Evolutionary conservation across 768 basidiomycete genomes (phyloP), one percentile per base, ranked within the genome.

Genomic region (Chalciporus piperatus): DNA sequence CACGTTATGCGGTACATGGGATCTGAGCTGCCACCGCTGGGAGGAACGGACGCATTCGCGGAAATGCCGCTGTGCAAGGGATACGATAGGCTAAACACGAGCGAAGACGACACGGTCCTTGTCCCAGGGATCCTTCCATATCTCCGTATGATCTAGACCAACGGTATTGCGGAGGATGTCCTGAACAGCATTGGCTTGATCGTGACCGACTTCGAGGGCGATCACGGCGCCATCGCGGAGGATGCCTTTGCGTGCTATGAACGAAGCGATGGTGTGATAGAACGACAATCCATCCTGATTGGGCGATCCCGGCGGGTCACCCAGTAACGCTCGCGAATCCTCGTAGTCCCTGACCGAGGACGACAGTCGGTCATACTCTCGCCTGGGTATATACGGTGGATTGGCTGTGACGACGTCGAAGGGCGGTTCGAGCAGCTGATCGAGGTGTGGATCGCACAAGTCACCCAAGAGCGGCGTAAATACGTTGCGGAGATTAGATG

Each of bases 381-480:
- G 58, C 55, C 67, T 75, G 33, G 92, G 76, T 57, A 98, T 89
- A 70, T 97, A 98, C 10, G 92, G 89, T 22, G 89, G 89, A 70
- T 94, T 95, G 14, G 85, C 81, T 11, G 91, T 92, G 61, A 94
- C 73, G 50, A 94, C 72, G 70, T 92, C 85, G 70, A 84, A 89
- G 2, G 86, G 81, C 3, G 68, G 74, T 44, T 59, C 59, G 52
- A 80, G 65, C 35, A 33, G 50, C 6, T 41, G 30, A 8, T 59
- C 52, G 16, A 69, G 20, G 17, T 11, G 27, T 28, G 63, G 66
- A 46, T 66, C 63, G 47, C 57, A 66, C 46, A 88, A 75, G 53
- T 77, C 72, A 13, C 73, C 74, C 33, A 82, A 66, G 51, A 81
- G 73, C 10, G 73, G 68, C 4, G 50, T 53, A 59, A 76, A 74